phyloP scores from a whole-genome alignment of 148 eudicot species.

The Selenicereus undatus region DNA sequence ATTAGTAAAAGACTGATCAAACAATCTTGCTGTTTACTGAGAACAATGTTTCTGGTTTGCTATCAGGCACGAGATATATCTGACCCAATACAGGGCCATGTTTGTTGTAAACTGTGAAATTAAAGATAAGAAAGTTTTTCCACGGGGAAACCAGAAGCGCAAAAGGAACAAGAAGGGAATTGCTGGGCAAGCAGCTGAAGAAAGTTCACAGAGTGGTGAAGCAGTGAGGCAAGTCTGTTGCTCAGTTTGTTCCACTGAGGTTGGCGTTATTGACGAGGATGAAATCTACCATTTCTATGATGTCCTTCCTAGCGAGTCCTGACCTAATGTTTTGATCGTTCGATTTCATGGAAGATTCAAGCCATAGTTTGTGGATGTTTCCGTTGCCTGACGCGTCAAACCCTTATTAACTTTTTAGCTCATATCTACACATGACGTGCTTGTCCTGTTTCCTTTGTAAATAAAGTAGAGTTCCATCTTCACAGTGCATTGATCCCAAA shows the following conservation, averaged over 20 bases:
- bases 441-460: too few species aligned
- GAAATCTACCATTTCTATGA: constrained; percentile 88
- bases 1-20: background rate
- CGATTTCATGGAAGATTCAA: background rate
- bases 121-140: constrained; percentile 34
- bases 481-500: too few species aligned
- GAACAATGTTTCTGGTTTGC: constrained; percentile 1
- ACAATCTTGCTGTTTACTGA: background rate
- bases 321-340: background rate
- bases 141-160: constrained; percentile 41
- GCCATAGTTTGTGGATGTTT: constrained; percentile 7
- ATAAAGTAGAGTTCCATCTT: background rate
- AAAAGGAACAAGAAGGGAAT: constrained; percentile 39
- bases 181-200: constrained; percentile 22
- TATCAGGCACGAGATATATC: constrained; percentile 65
- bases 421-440: background rate
- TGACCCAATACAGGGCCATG: constrained; percentile 77
- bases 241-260: constrained; percentile 74
- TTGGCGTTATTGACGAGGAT: constrained; percentile 84
- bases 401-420: background rate
- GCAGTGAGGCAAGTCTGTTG: constrained; percentile 60
- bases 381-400: background rate
- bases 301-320: constrained; percentile 81
- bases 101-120: constrained; percentile 73
- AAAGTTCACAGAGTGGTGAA: constrained; percentile 27